Conservation (phyloP, 805 yeast species). For the Nakazawaea wickerhamii region DNA sequence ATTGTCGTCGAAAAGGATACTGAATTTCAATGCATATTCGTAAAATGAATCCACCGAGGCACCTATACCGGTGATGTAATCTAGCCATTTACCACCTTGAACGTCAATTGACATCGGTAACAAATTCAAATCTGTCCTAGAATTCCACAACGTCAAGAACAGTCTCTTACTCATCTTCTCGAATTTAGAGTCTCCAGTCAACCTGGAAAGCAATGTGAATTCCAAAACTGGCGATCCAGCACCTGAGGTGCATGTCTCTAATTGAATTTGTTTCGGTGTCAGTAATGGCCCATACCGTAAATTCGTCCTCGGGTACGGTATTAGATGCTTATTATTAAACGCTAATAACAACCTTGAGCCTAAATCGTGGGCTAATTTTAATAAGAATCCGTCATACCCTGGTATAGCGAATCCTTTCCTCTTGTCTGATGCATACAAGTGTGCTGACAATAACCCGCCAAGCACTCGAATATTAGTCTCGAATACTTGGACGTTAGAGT, state of each 20-base stretch:
- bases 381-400: constrained; percentile 66
- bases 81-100: constrained; percentile 46
- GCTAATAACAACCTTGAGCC: constrained; percentile 70
- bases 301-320: constrained; percentile 81
- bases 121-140: constrained; percentile 55
- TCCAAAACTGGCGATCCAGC: constrained; percentile 82
- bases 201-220: constrained; percentile 64
- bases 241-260: constrained; percentile 84
- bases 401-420: constrained; percentile 35
- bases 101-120: constrained; percentile 78
- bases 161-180: constrained; percentile 57
- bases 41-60: constrained; percentile 90
- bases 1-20: constrained; percentile 65
- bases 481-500: constrained; percentile 79
- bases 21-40: constrained; percentile 78
- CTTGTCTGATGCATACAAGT: constrained; percentile 57
- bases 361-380: constrained; percentile 66
- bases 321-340: constrained; percentile 53
- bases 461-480: constrained; percentile 78
- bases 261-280: constrained; percentile 37
- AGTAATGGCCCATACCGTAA: constrained; percentile 44
- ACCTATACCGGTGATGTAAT: constrained; percentile 71
- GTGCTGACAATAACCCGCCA: constrained; percentile 79
- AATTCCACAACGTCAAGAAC: constrained; percentile 65
- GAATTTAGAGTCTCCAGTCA: constrained; percentile 71